Evolutionary conservation across 192 early-diverging fungal species (phyloP).

Genomic region (Borealophlyctis nickersoniae): DNA sequence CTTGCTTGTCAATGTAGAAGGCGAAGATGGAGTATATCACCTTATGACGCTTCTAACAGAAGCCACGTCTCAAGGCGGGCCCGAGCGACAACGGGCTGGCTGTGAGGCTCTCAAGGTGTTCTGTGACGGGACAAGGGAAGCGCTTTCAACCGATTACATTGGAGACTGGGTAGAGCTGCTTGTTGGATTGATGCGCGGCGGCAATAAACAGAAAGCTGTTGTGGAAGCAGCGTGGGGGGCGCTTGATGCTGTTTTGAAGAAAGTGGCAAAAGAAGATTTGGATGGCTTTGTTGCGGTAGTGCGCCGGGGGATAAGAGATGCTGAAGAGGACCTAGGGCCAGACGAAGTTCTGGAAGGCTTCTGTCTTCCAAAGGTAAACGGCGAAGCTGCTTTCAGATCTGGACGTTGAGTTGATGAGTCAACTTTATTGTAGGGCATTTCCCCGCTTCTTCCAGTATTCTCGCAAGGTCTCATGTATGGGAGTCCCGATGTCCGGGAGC

Average conservation of each 20-base stretch:
- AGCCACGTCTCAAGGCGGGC: slow-evolving; percentile 33
- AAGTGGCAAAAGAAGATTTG: slow-evolving; percentile 84
- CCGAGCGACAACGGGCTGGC: slow-evolving; percentile 33
- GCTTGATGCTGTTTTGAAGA: slow-evolving; percentile 74
- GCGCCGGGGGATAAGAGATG: slow-evolving; percentile 62
- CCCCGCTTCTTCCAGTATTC: slow-evolving; percentile 88
- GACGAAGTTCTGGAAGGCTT: slow-evolving; percentile 70
- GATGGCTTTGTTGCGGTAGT: slow-evolving; percentile 73
- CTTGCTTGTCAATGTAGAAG: slow-evolving; percentile 72
- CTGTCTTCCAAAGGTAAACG: slow-evolving; percentile 73
- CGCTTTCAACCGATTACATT: slow-evolving; percentile 56
- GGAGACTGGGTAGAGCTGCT: slow-evolving; percentile 79
- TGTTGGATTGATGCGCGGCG: slow-evolving; percentile 67
- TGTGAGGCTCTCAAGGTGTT: slow-evolving; percentile 66
- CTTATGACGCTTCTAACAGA: slow-evolving; percentile 80
- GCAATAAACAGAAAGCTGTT: slow-evolving; percentile 38
- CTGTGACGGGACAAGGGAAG: slow-evolving; percentile 62
- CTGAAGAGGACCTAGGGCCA: slow-evolving; percentile 41
- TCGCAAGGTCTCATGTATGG: slow-evolving; percentile 91
- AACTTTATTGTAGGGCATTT: slow-evolving; percentile 58
- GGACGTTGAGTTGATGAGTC: background rate
- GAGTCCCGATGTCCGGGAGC: slow-evolving; percentile 76
- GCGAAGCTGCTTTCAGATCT: too few relatives aligned
- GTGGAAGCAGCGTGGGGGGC: slow-evolving; percentile 76
- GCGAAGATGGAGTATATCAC: slow-evolving; percentile 74